A percentile compares a stretch with the other conserved stretches of the same genome.
Conservation (phyloP, 176 grass and related monocot species). For the Hordeum marinum region DNA sequence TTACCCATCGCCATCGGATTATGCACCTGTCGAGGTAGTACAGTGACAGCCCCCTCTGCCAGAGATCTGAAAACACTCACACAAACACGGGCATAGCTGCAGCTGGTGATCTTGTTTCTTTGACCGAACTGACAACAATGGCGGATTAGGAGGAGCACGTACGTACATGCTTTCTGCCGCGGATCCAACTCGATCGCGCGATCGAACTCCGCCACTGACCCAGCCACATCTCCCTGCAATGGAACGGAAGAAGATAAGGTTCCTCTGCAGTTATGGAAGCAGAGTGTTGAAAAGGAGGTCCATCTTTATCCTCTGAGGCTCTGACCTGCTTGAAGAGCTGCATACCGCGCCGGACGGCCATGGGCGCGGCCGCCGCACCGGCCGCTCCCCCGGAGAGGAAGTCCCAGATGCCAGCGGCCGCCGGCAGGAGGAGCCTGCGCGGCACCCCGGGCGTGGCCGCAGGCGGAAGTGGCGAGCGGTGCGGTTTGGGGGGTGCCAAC, state of each 20-base stretch:
- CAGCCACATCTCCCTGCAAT: constrained; percentile 59
- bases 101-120: not conserved
- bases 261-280: not conserved
- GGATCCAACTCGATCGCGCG: constrained; percentile 67
- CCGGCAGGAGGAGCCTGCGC: constrained; percentile 53
- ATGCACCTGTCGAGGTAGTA: constrained; percentile 76
- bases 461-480: constrained; percentile 7
- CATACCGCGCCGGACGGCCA: constrained; percentile 76
- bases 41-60: constrained; percentile 80
- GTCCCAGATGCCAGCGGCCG: constrained; percentile 55
- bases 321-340: constrained; percentile 66
- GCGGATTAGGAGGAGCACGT: constrained; percentile 1
- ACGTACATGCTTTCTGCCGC: constrained; percentile 74
- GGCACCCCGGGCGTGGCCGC: constrained; percentile 6
- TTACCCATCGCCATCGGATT: not conserved
- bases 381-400: constrained; percentile 51
- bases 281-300: not conserved
- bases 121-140: not conserved
- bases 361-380: constrained; percentile 34
- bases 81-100: not conserved
- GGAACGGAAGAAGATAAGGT: not conserved
- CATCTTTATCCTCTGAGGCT: no score
- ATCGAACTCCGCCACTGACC: constrained; percentile 68
- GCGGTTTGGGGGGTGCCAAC: not conserved
- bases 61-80: constrained; percentile 58